These are phyloP conservation scores for Neckera pumila DNA, from an alignment of 225 moss, liverwort and hornwort genomes.

Conservation along the genomic window DNA sequence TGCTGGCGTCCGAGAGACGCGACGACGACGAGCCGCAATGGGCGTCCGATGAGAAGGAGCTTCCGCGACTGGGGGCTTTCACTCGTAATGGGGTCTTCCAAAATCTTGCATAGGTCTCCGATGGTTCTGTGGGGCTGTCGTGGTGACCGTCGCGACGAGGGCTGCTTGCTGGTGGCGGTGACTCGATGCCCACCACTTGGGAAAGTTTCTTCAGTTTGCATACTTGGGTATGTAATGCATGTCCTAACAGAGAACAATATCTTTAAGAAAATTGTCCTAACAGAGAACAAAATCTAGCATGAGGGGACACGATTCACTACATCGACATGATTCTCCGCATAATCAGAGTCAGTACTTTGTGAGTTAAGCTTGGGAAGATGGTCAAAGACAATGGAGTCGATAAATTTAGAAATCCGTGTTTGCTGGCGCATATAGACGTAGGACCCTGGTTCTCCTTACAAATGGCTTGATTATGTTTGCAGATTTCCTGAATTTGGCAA, in stretches of 20 bases:
- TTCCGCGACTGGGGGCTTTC: background rate
- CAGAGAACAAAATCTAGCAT: background rate
- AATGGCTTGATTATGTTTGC: background rate
- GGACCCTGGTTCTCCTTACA: background rate
- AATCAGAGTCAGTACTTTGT: background rate
- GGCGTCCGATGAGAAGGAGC: background rate
- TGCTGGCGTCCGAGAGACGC: slow-evolving; percentile 1
- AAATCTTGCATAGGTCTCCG: background rate
- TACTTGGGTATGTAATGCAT: background rate
- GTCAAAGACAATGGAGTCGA: background rate
- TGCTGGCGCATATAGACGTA: background rate
- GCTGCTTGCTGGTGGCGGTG: background rate
- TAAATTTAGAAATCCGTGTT: background rate
- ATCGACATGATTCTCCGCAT: background rate
- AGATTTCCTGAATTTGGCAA: background rate
- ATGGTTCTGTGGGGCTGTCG: background rate
- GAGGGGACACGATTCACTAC: background rate
- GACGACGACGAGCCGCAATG: background rate
- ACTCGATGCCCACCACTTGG: background rate
- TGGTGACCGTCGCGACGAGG: background rate
- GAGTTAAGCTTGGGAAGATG: background rate
- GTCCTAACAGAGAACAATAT: background rate
- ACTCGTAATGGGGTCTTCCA: background rate
- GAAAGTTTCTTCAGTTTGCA: background rate
- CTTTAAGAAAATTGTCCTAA: background rate